Base-by-base conservation (phyloP, 352 stramenopile genomes). In the Pythium brachiatum region DNA sequence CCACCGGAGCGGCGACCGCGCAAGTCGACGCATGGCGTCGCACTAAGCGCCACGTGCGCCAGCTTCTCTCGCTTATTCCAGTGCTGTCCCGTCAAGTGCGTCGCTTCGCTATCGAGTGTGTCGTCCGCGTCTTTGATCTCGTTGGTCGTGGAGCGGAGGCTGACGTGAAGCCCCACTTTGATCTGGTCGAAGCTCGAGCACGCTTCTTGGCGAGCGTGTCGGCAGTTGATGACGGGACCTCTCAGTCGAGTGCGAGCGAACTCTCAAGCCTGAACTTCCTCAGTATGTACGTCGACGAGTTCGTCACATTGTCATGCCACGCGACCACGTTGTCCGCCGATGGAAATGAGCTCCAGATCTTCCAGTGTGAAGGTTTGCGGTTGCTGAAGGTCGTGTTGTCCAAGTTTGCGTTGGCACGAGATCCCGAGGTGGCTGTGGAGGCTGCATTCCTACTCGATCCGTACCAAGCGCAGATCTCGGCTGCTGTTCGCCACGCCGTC, bases 251-350 rank as follows among this genome's bases (percentile, higher is more conserved):
- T 15, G 47, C 27, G 8, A 53, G 47, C 26, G 41, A 48, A 5
- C 41, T 48, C 7, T 48, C 41, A 9, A 20, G 41, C 18, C 21
- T 62, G 34, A 90, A 95, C 57, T 95, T 90, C 60, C 52, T 95
- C 16, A 89, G 82, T 53, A 89, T 95, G 82, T 95, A 94, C 65
- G 32, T 95, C 60, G 87, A 95, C 47, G 87, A 95, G 74, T 90
- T 95, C 57, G 78, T 95, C 18, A 94, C 87, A 0, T 72, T 95
- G 23, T 76, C 84, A 5, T 95, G 87, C 46, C 83, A 95, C 32
- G 80, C 87, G 11, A 73, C 83, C 12, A 92, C 83, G 0, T 75
- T 83, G 9, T 93, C 83, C 5, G 73, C 74, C 9, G 82, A 92
- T 61, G 75, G 78, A 7, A 76, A 83, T 25, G 87, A 95, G 60